Percentiles rank a stretch among this genome's conserved stretches.
Evolutionary conservation across 495 filamentous ascomycete genomes (phyloP).

Genomic region (Evansstolkia leycettana): DNA sequence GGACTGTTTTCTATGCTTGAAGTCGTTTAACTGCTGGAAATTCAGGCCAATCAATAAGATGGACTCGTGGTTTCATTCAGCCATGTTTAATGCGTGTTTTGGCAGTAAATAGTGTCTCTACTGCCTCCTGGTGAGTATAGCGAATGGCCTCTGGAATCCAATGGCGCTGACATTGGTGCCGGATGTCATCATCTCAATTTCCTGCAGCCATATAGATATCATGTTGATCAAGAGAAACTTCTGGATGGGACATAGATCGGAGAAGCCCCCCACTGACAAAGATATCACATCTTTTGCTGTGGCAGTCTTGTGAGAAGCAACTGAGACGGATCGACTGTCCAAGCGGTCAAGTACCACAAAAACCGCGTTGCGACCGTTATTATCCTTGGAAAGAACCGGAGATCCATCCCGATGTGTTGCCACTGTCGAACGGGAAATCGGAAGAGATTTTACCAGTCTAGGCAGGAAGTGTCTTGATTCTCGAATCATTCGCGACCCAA

Average conservation of each 20-base stretch:
- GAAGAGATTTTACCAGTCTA: too few species aligned
- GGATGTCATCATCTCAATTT: background rate
- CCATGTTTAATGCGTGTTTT: background rate
- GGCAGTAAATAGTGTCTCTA: background rate
- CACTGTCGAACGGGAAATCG: too few species aligned
- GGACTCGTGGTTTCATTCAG: background rate
- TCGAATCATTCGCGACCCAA: too few species aligned
- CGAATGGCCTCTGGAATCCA: slow-evolving; percentile 1
- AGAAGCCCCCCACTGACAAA: background rate
- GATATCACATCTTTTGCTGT: too few species aligned
- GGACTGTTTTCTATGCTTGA: background rate
- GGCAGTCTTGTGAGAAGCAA: too few species aligned
- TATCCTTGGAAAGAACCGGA: too few species aligned
- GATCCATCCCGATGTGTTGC: too few species aligned
- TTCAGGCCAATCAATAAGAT: background rate
- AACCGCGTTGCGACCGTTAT: too few species aligned
- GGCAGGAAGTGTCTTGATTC: too few species aligned
- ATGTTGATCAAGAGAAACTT: background rate
- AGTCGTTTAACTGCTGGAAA: slow-evolving; percentile 1
- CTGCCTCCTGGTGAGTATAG: background rate
- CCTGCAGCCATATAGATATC: background rate
- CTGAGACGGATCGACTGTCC: too few species aligned
- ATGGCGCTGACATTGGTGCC: background rate
- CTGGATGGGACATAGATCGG: background rate
- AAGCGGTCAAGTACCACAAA: too few species aligned